Evolutionary conservation across 345 rosid genomes (phyloP), one percentile per base, ranked within the genome.

Genomic region (Limnanthes douglasii): DNA sequence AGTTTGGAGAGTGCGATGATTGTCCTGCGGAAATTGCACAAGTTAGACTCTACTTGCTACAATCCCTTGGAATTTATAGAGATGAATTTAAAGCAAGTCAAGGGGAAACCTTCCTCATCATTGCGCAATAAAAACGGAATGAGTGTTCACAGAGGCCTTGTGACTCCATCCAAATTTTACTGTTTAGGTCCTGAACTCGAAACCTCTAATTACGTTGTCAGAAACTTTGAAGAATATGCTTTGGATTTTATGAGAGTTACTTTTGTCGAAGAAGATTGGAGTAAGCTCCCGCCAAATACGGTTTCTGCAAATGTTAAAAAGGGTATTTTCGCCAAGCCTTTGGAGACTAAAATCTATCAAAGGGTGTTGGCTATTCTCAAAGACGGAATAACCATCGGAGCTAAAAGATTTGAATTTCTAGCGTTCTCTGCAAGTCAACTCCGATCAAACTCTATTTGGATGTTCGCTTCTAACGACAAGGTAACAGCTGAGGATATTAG

Each of bases 181-280:
- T 82, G 93, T 48, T 37, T 82, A 53, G 97, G 95, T 48, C 95
- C 97, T 33, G 97, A 88, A 70, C 75, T 82, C 48, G 95, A 83
- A 57, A 48, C 65, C 33, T 73, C 95, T 3, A 83, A 88, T 54
- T 88, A 71, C 19, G 93, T 88, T 17, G 78, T 88, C 18, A 88
- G 68, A 56, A 39, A 78, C 67, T 88, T 75, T 56, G 85, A 75
- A 13, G 37, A 56, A 50, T 66, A 66, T 67, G 85, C 93, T 41
- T 62, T 78, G n/a, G 74, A 83, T 59, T 88, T 88, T 51, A 54
- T 78, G 65, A 69, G 95, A 47, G 70, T 82, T 48, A 64, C 95
- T 22, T 86, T 88, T 36, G 97, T 83, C 14, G 97, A 88, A 51
- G 97, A 88, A 67, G 95, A 83, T 59, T 88, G 95, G 95, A 71